Percentiles rank a stretch among this genome's conserved stretches.
Conservation (phyloP, 2,329 filamentous ascomycete genomes). For the Monosporascus ibericus region DNA sequence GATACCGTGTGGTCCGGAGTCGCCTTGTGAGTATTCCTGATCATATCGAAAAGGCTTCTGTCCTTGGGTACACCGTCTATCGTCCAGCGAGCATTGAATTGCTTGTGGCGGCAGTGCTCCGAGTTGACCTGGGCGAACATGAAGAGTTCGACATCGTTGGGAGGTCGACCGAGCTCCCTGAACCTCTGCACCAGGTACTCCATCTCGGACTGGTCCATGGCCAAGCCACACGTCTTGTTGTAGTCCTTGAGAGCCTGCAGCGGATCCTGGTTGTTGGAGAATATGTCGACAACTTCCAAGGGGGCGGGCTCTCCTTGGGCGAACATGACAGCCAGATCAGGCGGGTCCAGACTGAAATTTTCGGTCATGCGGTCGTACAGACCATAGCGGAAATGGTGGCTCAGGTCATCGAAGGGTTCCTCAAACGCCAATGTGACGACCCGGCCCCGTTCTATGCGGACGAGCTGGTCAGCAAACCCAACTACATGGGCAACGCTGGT, state of each 20-base stretch:
- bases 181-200: constrained; percentile 89
- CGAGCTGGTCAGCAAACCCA: constrained; percentile 62
- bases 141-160: constrained; percentile 88
- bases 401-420: constrained; percentile 37
- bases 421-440: constrained; percentile 64
- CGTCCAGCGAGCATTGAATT: constrained; percentile 93
- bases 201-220: constrained; percentile 82
- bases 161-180: constrained; percentile 44
- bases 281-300: constrained; percentile 71
- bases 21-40: constrained; percentile 85
- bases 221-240: constrained; percentile 78
- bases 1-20: constrained; percentile 81
- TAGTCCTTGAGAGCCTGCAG: constrained; percentile 71
- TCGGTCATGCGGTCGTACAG: constrained; percentile 97
- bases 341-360: constrained; percentile 59
- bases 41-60: constrained; percentile 89
- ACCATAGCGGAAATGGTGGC: constrained; percentile 58
- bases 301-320: constrained; percentile 56
- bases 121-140: constrained; percentile 99
- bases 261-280: constrained; percentile 57
- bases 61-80: constrained; percentile 80
- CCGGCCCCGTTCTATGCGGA: constrained; percentile 82
- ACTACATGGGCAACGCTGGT: constrained; percentile 92
- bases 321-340: constrained; percentile 73
- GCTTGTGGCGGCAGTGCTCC: constrained; percentile 56